Base-by-base conservation (phyloP, 768 basidiomycete species). In the Suillus paluster region DNA sequence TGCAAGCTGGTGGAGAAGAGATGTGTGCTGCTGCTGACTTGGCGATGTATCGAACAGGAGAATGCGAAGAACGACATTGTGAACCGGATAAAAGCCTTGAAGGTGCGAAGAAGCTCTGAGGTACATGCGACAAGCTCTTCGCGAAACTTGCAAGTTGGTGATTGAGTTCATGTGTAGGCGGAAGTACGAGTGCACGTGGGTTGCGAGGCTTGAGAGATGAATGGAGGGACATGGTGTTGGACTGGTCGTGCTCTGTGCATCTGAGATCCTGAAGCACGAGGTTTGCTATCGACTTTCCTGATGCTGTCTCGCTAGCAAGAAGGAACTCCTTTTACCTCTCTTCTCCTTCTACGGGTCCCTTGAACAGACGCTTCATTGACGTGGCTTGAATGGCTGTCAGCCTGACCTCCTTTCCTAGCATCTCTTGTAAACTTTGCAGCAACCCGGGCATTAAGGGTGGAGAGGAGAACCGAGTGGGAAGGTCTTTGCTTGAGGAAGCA, bases 201-300 rank as follows among this genome's bases (percentile, higher is more conserved):
- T 84, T 86, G 19, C 87, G 71, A 5, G 76, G 68, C n/a, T 71
- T 70, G 34, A 65, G 63, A 61, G 67, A 64, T 41, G 63, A 67
- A 45, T 64, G 46, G 49, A 41, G 64, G 59, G 39, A 50, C 10
- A 58, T 45, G n/a, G 57, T 58, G 11, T 23, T 30, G 27, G 48
- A 25, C 27, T 48, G 61, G 45, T 64, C 59, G 15, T 78, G 59
- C 70, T 96, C 94, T 3, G 83, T 78, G 53, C 77, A 71, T 73
- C 97, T 97, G 71, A 96, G 79, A 64, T 83, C 78, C 65, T 96
- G 91, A 2, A 97, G 80, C 58, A 96, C 74, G 0, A 96, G 83
- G 73, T 95, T 97, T 1, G 95, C 95, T 33, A 96, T 84, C 2
- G 91, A 94, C 77, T 97, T 97, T 1, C 94, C 95, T 0, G 93